Conservation (phyloP, 2,329 filamentous ascomycete species). For the Epichloe festucae region DNA sequence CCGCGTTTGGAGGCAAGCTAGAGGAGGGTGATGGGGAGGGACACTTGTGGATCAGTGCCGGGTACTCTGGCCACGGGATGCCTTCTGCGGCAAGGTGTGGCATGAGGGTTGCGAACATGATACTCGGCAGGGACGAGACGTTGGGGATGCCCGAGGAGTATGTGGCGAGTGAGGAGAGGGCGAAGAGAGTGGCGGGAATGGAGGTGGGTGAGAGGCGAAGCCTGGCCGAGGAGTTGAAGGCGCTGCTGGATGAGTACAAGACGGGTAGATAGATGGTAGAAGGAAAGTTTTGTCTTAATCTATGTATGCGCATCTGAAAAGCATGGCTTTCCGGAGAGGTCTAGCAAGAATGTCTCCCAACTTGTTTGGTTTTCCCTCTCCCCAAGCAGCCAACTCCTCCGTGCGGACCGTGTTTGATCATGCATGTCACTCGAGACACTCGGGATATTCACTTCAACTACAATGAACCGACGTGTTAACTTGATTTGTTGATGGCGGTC, state of each 20-base stretch:
- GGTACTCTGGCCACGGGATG: slow-evolving; percentile 68
- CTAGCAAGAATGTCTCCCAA: too few relatives aligned
- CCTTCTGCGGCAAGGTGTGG: slow-evolving; percentile 56
- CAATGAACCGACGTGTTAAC: too few relatives aligned
- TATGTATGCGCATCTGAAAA: too few relatives aligned
- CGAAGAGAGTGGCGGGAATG: slow-evolving; percentile 10
- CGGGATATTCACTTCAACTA: too few relatives aligned
- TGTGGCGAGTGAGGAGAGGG: slow-evolving; percentile 21
- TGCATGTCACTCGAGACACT: too few relatives aligned
- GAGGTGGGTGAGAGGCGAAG: slow-evolving; percentile 8
- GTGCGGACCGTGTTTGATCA: too few relatives aligned
- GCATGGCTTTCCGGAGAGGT: too few relatives aligned
- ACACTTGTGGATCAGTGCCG: slow-evolving; percentile 46
- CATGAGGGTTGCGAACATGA: slow-evolving; percentile 48
- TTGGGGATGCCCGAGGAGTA: slow-evolving; percentile 33
- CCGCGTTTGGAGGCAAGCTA: slow-evolving; percentile 30
- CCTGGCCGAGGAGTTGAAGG: slow-evolving; percentile 1
- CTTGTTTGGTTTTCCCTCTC: too few relatives aligned
- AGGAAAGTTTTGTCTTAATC: too few relatives aligned
- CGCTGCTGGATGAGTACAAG: not conserved
- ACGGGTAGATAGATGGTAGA: not conserved
- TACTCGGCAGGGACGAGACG: slow-evolving; percentile 28
- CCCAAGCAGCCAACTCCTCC: too few relatives aligned
- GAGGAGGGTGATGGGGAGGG: slow-evolving; percentile 24
- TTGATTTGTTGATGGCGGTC: too few relatives aligned